Evolutionary conservation across 2,329 filamentous ascomycete species (phyloP), one percentile per base, ranked within the genome.

Genomic region (Sarocladium strictum): DNA sequence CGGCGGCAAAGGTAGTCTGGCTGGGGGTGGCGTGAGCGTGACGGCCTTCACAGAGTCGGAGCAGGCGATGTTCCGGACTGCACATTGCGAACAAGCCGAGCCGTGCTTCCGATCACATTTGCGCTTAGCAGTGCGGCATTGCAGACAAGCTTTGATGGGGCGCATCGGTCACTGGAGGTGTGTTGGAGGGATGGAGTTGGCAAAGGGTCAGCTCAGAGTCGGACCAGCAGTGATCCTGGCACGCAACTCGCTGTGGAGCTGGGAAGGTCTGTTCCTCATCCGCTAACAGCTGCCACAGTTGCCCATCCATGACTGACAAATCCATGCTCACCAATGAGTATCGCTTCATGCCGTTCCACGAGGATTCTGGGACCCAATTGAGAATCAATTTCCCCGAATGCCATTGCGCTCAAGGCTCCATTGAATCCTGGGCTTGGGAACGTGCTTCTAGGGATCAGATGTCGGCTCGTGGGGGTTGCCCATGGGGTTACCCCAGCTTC

Each of bases 341-440:
- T 2, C 62, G 56, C 11, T 43, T 23, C 17, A 23, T 19, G 17
- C 61, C 67, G 4, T 6, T n/a, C n/a, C n/a, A n/a, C n/a, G n/a
- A n/a, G n/a, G n/a, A n/a, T n/a, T n/a, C n/a, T n/a, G n/a, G n/a
- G n/a, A n/a, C n/a, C n/a, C n/a, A n/a, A n/a, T n/a, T n/a, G n/a
- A n/a, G n/a, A n/a, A n/a, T 69, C 17, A 67, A 64, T 6, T 56
- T 63, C 23, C 81, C 83, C 60, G 75, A 67, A 67, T 14, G 62
- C 64, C 33, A 63, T 64, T 17, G 59, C 90, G 89, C 5, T 69
- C 58, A 78, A 75, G 65, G 76, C 72, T 1, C 55, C 86, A n/a
- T 89, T 67, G 65, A 47, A 76, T 76, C 41, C 63, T 81, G n/a
- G n/a, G n/a, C n/a, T n/a, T n/a, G n/a, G n/a, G n/a, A n/a, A n/a